phyloP scores from a whole-genome alignment of 2,329 filamentous ascomycete genomes.

The Talaromyces sp. region DNA sequence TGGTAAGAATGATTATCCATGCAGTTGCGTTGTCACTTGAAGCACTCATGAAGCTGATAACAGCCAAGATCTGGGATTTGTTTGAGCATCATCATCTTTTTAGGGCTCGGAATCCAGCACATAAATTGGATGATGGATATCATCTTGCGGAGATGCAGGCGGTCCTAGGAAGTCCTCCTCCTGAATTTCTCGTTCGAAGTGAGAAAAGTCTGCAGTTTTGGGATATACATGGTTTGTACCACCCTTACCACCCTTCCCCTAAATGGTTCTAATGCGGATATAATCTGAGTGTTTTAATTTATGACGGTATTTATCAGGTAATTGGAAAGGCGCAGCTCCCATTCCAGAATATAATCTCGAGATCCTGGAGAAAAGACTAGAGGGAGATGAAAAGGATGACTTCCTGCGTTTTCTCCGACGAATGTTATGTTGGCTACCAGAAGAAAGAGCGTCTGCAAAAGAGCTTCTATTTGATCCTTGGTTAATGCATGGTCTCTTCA shows the following conservation, averaged over 20 bases:
- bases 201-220: constrained; percentile 12
- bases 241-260: too few relatives aligned
- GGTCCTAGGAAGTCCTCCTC: constrained; percentile 15
- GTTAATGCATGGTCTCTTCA: constrained; percentile 16
- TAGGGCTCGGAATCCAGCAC: constrained; percentile 12
- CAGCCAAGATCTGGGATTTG: constrained; percentile 16
- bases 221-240: constrained; percentile 14
- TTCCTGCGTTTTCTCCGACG: constrained; percentile 6
- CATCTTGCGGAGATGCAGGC: constrained; percentile 18
- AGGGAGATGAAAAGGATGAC: background rate
- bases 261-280: too few relatives aligned
- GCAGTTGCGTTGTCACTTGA: too few relatives aligned
- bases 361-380: background rate
- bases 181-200: constrained; percentile 3
- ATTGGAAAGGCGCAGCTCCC: constrained; percentile 5
- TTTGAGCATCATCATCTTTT: constrained; percentile 20
- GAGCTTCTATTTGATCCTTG: constrained; percentile 13
- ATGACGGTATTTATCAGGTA: background rate
- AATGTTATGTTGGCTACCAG: constrained; percentile 2
- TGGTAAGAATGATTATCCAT: too few relatives aligned
- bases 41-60: background rate
- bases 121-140: constrained; percentile 12
- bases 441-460: constrained; percentile 3
- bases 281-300: too few relatives aligned
- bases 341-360: background rate